Base-by-base conservation (phyloP, 2,329 filamentous ascomycete genomes). In the Botrytis byssoidea region DNA sequence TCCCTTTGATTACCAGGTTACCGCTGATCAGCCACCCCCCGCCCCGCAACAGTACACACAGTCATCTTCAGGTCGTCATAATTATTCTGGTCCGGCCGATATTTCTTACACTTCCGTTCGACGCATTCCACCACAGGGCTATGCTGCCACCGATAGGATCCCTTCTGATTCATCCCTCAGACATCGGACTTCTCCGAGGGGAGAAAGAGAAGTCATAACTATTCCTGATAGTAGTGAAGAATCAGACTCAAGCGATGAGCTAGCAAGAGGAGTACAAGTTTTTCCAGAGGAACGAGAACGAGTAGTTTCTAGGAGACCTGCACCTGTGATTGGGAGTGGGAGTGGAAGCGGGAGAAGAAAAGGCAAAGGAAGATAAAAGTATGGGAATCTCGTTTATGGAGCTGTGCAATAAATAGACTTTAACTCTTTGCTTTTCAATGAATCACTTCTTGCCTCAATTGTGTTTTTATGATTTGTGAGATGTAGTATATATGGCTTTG, bases 1-100 rank as follows among this genome's bases (percentile, higher is more conserved):
- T 73, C 78, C 81, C 29, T 83, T 84, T 68, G 80, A 82, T 44
- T 84, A 83, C 76, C 83, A 84, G 77, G 78, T 77, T 76, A 78
- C 78, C 61, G 76, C 75, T 66, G 78, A 75, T 70, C 67, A 77
- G 9, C 77, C 76, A 66, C 75, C 79, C 25, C 77, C 79, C 6
- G 79, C 79, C 64, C 76, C 80, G 25, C 73, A 75, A 68, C 79
- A 81, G 77, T 81, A 82, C 78, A 73, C 78, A 71, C 80, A 82
- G 61, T 75, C 78, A 44, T 80, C 81, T 68, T 79, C 74, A 48
- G 73, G 75, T 71, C 78, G 77, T 37, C 77, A 78, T 25, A 76
- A 82, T 72, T 78, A 82, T 59, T 82, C 82, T 61, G 76, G 74
- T 40, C 79, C 75, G 75, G 76, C 71, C 76, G 82, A 83, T 61